These are phyloP conservation scores for Stemphylium lycopersici DNA, from an alignment of 2,329 filamentous ascomycete species.

Conservation along the genomic window DNA sequence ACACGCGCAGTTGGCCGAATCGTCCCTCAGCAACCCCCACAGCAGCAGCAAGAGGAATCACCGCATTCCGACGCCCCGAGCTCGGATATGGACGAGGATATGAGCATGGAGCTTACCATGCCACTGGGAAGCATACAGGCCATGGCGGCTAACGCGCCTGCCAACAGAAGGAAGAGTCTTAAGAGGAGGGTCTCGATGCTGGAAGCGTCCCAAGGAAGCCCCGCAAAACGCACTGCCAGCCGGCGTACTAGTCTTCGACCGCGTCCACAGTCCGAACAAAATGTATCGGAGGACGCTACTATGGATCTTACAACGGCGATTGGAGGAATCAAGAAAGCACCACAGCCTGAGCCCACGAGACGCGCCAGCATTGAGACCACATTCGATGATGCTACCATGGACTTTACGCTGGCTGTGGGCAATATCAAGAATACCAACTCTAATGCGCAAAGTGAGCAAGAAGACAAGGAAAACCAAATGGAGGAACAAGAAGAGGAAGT, in stretches of 20 bases:
- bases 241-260: constrained; percentile 49
- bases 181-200: constrained; percentile 54
- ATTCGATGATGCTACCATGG: constrained; percentile 48
- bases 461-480: no score
- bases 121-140: constrained; percentile 59
- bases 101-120: constrained; percentile 63
- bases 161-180: constrained; percentile 46
- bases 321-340: constrained; percentile 41
- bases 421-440: constrained; percentile 36
- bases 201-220: constrained; percentile 45
- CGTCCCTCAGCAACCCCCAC: constrained; percentile 56
- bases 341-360: constrained; percentile 15
- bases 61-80: constrained; percentile 37
- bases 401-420: constrained; percentile 49
- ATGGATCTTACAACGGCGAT: constrained; percentile 51
- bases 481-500: constrained; percentile 13
- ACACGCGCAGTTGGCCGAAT: constrained; percentile 84
- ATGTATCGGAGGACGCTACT: constrained; percentile 49
- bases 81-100: constrained; percentile 53
- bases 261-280: constrained; percentile 44
- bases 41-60: constrained; percentile 13
- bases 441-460: constrained; percentile 2
- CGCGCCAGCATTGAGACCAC: constrained; percentile 35
- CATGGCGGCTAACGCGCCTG: constrained; percentile 30
- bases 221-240: constrained; percentile 41